These are phyloP conservation scores for Micractinium sp. DNA, from an alignment of 139 green algal genomes.

Conservation along the genomic window DNA sequence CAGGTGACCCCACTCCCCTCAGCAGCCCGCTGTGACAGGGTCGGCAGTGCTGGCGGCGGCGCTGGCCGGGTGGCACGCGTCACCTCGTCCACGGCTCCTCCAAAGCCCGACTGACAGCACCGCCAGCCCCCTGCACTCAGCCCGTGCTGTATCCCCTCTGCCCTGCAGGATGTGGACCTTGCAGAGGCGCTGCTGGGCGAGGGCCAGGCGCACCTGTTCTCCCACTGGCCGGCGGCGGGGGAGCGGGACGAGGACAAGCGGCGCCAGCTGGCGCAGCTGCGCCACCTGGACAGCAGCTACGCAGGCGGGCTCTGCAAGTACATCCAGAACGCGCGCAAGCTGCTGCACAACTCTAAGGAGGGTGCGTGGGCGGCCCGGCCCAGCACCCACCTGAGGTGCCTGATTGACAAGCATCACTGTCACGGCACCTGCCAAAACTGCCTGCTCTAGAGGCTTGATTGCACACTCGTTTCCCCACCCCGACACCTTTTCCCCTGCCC, in stretches of 20 bases:
- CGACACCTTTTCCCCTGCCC: not conserved
- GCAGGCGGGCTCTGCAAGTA: slow-evolving; percentile 86
- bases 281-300: slow-evolving; percentile 79
- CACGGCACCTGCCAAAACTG: too few relatives aligned
- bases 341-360: slow-evolving; percentile 85
- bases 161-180: slow-evolving; percentile 45
- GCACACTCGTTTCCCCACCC: not conserved
- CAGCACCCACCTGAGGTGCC: not conserved
- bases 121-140: not conserved
- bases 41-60: too few relatives aligned
- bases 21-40: not conserved
- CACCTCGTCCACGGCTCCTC: not conserved
- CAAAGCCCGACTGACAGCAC: not conserved
- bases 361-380: slow-evolving; percentile 48
- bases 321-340: slow-evolving; percentile 83
- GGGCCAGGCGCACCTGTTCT: slow-evolving; percentile 85
- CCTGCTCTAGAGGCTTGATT: too few relatives aligned
- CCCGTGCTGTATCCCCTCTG: not conserved
- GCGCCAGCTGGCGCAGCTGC: slow-evolving; percentile 70
- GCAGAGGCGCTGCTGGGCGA: slow-evolving; percentile 43
- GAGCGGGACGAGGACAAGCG: slow-evolving; percentile 64
- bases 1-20: not conserved
- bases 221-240: slow-evolving; percentile 70
- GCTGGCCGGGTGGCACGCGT: too few relatives aligned
- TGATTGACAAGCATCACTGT: not conserved